Evolutionary conservation across 179 eudicot species (phyloP).

Genomic region (Drosera spatulata): DNA sequence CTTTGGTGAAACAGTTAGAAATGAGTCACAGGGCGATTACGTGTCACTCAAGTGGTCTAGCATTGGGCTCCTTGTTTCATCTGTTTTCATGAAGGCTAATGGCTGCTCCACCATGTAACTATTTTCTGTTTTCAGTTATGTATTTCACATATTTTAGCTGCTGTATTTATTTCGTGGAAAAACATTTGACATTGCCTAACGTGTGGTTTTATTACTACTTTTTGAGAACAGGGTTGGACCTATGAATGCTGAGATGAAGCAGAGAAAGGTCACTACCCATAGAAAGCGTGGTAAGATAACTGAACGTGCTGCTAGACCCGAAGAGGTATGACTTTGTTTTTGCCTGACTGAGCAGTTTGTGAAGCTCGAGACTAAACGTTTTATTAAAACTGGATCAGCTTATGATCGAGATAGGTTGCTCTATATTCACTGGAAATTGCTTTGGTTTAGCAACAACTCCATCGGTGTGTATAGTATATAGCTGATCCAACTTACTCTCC

Average conservation of each 20-base stretch:
- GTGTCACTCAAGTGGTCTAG: constrained; percentile 46
- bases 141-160: not conserved
- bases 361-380: not conserved
- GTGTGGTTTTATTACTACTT: not conserved
- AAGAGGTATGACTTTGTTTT: constrained; percentile 43
- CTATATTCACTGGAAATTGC: not conserved
- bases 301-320: constrained; percentile 49
- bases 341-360: not conserved
- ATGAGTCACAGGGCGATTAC: constrained; percentile 35
- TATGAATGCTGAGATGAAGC: constrained; percentile 72
- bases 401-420: not conserved
- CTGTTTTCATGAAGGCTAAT: constrained; percentile 41
- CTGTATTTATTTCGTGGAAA: not conserved
- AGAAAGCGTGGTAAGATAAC: constrained; percentile 46
- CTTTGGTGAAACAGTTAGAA: constrained; percentile 21
- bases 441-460: not conserved
- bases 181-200: not conserved
- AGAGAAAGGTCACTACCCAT: constrained; percentile 38
- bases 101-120: constrained; percentile 81
- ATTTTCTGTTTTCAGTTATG: not conserved
- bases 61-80: constrained; percentile 60
- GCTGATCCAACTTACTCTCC: not conserved
- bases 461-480: not conserved
- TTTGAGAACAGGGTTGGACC: constrained; percentile 69
- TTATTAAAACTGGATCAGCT: not conserved